phyloP scores from a whole-genome alignment of 495 filamentous ascomycete genomes.

The Aspergillus affinis region DNA sequence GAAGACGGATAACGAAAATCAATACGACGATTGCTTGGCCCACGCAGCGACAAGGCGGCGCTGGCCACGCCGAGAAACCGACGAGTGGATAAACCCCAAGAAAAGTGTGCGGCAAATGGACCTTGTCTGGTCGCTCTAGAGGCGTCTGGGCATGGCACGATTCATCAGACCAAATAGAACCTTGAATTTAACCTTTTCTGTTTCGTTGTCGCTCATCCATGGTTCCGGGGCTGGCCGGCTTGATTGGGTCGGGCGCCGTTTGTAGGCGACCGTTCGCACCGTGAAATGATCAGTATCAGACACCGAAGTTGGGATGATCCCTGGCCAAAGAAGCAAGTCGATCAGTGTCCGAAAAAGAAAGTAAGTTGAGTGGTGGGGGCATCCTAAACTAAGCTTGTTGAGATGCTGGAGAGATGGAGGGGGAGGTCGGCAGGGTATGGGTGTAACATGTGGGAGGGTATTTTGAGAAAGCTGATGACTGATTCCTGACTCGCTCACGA shows the following conservation, averaged over 20 bases:
- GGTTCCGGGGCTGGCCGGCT: constrained; percentile 14
- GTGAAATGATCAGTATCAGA: not conserved
- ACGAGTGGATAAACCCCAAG: constrained; percentile 16
- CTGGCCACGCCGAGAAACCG: constrained; percentile 13
- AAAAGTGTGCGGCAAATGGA: constrained; percentile 13
- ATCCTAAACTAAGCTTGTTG: constrained; percentile 11
- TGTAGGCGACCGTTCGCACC: not conserved
- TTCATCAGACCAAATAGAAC: constrained; percentile 20
- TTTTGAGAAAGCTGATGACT: too few species aligned
- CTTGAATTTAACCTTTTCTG: constrained; percentile 24
- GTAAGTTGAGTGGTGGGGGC: constrained; percentile 12
- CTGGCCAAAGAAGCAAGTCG: constrained; percentile 3
- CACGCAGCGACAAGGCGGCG: not conserved
- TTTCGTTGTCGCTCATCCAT: constrained; percentile 16
- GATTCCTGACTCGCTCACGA: too few species aligned
- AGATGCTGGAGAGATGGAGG: constrained; percentile 2
- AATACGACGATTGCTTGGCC: constrained; percentile 6
- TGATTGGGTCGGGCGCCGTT: constrained; percentile 2
- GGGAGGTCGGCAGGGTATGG: not conserved
- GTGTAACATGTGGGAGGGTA: not conserved
- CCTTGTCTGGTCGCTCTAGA: constrained; percentile 5
- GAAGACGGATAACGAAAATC: constrained; percentile 7
- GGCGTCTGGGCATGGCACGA: constrained; percentile 7
- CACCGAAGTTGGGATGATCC: constrained; percentile 5
- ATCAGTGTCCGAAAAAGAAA: constrained; percentile 9